phyloP scores from a whole-genome alignment of 1,284 basidiomycete genomes.

The Inonotus obliquus region DNA sequence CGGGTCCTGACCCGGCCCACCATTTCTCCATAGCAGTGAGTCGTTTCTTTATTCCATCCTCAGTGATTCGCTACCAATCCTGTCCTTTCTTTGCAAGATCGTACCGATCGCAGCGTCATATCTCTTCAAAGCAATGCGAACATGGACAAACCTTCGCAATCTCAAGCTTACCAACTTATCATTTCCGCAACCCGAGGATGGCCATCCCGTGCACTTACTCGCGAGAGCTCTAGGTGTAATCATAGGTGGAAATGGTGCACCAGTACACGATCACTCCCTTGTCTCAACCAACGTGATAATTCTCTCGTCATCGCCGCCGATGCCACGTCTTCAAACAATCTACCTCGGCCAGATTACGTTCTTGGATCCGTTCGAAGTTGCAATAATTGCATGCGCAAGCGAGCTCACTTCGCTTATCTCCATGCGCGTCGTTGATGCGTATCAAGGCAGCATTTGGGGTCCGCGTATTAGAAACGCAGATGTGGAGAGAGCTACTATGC shows the following conservation, averaged over 20 bases:
- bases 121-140: constrained; percentile 40
- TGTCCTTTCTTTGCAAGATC: constrained; percentile 34
- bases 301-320: background rate
- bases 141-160: constrained; percentile 41
- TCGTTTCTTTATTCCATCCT: constrained; percentile 11
- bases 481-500: constrained; percentile 32
- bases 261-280: background rate
- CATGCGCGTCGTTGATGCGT: constrained; percentile 49
- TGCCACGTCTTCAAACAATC: constrained; percentile 38
- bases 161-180: constrained; percentile 45
- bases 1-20: constrained; percentile 52
- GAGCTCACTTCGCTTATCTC: constrained; percentile 28
- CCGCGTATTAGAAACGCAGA: constrained; percentile 37
- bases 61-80: constrained; percentile 1
- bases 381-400: constrained; percentile 32
- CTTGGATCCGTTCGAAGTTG: constrained; percentile 37
- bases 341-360: constrained; percentile 47
- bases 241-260: background rate
- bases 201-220: background rate
- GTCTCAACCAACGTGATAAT: background rate
- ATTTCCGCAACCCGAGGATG: constrained; percentile 20
- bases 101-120: constrained; percentile 38
- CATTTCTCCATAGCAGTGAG: constrained; percentile 56
- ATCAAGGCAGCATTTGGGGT: constrained; percentile 55
- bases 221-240: constrained; percentile 1